Conservation (phyloP, 2,329 filamentous ascomycete genomes). For the Aspergillus eucalypticola region DNA sequence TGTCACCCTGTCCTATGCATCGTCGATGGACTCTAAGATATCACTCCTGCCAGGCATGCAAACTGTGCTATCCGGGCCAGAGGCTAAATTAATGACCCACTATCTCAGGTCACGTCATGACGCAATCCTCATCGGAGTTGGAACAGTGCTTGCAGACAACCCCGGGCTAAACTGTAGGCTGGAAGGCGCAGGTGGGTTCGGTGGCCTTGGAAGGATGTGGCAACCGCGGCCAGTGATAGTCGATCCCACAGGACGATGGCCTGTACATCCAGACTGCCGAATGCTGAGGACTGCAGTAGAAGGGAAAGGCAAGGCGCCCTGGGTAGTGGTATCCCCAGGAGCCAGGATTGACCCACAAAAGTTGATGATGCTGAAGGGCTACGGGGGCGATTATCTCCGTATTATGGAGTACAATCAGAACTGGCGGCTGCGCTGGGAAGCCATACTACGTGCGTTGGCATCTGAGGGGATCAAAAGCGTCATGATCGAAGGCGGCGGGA, state of each 20-base stretch:
- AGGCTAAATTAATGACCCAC: conserved; percentile 91
- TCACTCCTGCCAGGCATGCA: conserved; percentile 76
- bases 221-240: conserved; percentile 82
- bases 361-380: conserved; percentile 46
- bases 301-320: conserved; percentile 71
- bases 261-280: conserved; percentile 59
- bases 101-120: conserved; percentile 79
- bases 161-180: conserved; percentile 83
- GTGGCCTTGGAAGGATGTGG: conserved; percentile 50
- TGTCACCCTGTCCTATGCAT: conserved; percentile 85
- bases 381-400: conserved; percentile 49
- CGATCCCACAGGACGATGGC: conserved; percentile 77
- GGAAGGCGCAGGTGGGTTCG: conserved; percentile 59
- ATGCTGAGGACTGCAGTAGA: conserved; percentile 65
- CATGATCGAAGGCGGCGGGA: conserved; percentile 88
- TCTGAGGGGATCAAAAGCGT: conserved; percentile 68
- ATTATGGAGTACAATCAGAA: conserved; percentile 41
- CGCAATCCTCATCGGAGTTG: conserved; percentile 81
- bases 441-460: conserved; percentile 61
- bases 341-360: conserved; percentile 50
- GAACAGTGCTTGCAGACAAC: conserved; percentile 81
- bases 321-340: conserved; percentile 60
- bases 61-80: conserved; percentile 77
- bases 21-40: conserved; percentile 80
- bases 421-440: conserved; percentile 62